phyloP scores from a whole-genome alignment of 2,329 filamentous ascomycete genomes.

The Aspergillus fijiensis region DNA sequence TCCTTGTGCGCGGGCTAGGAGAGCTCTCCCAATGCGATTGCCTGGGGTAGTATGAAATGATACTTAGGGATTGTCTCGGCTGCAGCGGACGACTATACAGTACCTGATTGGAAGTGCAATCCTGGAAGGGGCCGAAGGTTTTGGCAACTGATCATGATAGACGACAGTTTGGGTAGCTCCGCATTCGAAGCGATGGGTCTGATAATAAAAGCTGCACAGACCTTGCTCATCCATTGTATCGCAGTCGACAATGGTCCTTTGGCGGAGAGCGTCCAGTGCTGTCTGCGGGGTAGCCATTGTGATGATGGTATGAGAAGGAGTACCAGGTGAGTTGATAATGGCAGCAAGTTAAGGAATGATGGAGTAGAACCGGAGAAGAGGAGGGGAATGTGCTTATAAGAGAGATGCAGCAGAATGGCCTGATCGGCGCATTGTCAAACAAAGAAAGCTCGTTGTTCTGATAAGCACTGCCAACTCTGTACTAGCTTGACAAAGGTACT shows the following conservation, averaged over 20 bases:
- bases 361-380: neutral
- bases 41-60: no score
- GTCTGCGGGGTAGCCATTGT: slow-evolving; percentile 23
- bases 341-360: neutral
- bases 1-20: slow-evolving; percentile 40
- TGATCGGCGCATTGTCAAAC: neutral
- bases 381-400: neutral
- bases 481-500: no score
- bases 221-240: slow-evolving; percentile 54
- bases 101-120: slow-evolving; percentile 57
- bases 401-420: neutral
- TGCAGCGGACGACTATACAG: slow-evolving; percentile 17
- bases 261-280: slow-evolving; percentile 46
- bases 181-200: neutral
- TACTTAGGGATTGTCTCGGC: no score
- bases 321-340: neutral
- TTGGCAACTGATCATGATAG: slow-evolving; percentile 41
- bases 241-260: slow-evolving; percentile 50
- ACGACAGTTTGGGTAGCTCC: neutral
- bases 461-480: neutral
- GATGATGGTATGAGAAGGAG: neutral
- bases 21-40: slow-evolving; percentile 51
- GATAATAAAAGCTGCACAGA: slow-evolving; percentile 17
- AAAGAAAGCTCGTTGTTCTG: neutral
- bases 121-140: slow-evolving; percentile 50